Conservation (phyloP, 2,329 filamentous ascomycete species). For the Periconia sp. region DNA sequence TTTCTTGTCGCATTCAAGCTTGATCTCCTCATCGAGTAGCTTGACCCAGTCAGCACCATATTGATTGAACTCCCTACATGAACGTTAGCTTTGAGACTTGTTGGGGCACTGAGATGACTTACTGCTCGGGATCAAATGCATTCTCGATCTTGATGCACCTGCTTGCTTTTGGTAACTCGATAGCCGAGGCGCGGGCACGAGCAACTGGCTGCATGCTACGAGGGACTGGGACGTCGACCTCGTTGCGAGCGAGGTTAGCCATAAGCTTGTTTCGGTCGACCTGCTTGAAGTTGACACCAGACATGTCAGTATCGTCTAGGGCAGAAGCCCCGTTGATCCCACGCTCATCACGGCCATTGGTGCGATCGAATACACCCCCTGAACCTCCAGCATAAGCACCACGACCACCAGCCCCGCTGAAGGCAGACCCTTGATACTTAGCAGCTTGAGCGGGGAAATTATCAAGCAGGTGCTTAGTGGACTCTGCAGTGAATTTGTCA, state of each 20-base stretch:
- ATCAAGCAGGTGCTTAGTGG: conserved; percentile 87
- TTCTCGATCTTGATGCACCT: conserved; percentile 94
- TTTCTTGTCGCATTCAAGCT: conserved; percentile 87
- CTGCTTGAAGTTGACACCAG: conserved; percentile 98
- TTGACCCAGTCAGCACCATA: conserved; percentile 69
- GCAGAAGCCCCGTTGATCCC: conserved; percentile 85
- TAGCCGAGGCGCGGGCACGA: conserved; percentile 77
- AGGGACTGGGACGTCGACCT: conserved; percentile 70
- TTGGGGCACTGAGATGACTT: conserved; percentile 48
- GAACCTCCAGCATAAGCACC: conserved; percentile 76
- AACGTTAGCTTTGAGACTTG: conserved; percentile 15
- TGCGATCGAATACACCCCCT: conserved; percentile 79
- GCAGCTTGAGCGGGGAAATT: conserved; percentile 71
- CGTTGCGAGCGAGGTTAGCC: conserved; percentile 85
- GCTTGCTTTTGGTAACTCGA: conserved; percentile 79
- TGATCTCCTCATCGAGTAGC: conserved; percentile 91
- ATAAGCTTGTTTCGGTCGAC: conserved; percentile 98
- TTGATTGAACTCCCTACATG: conserved; percentile 25
- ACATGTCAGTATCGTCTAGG: conserved; percentile 95
- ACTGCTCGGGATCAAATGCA: conserved; percentile 92
- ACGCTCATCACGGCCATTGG: conserved; percentile 87
- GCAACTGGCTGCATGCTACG: conserved; percentile 43
- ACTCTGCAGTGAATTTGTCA: conserved; percentile 99
- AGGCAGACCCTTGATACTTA: conserved; percentile 83
- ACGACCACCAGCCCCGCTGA: conserved; percentile 86